These are phyloP conservation scores for Pestalotiopsis sp. DNA, from an alignment of 2,329 filamentous ascomycete genomes.

Conservation along the genomic window DNA sequence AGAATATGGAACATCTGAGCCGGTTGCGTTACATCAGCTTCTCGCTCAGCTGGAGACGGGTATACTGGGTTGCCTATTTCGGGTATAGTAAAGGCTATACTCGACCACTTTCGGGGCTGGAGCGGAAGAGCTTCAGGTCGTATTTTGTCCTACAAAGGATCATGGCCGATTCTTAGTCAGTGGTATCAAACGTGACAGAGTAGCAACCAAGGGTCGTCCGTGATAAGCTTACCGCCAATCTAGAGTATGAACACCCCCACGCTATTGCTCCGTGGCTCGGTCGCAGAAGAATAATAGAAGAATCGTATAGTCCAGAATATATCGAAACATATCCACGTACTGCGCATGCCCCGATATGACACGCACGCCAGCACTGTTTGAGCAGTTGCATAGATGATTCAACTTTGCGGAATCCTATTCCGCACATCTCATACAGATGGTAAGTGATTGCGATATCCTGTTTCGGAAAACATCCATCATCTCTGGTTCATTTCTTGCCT, in stretches of 20 bases:
- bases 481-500: neutral
- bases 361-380: neutral
- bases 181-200: neutral
- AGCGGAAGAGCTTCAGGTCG: neutral
- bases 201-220: neutral
- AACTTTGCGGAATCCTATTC: neutral
- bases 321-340: neutral
- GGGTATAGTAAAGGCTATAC: neutral
- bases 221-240: neutral
- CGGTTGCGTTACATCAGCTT: neutral
- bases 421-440: neutral
- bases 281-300: neutral
- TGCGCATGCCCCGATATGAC: neutral
- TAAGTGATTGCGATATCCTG: neutral
- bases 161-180: neutral
- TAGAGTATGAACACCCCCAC: neutral
- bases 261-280: neutral
- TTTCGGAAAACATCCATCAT: neutral
- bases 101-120: neutral
- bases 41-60: neutral
- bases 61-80: constrained; percentile 2
- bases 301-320: neutral
- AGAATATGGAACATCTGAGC: neutral
- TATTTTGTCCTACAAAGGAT: neutral
- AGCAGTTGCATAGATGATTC: neutral